phyloP scores from a whole-genome alignment of 169 alveolate species.

The Perkinsus olseni region DNA sequence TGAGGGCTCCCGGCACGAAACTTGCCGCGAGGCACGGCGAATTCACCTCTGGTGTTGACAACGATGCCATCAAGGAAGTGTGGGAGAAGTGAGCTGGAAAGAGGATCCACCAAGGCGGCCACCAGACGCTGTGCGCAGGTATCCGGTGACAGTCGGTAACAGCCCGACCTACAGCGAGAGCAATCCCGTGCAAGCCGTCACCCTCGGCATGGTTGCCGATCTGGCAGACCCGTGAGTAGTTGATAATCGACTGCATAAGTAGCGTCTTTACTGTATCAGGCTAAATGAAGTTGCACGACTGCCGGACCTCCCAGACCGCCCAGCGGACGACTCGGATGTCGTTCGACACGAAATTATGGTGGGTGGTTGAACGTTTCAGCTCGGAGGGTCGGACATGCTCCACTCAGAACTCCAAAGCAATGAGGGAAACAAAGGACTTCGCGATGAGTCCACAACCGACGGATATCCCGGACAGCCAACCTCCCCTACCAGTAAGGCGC shows the following conservation, averaged over 20 bases:
- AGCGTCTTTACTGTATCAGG: background rate
- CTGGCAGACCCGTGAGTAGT: background rate
- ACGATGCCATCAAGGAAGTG: background rate
- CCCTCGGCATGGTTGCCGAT: background rate
- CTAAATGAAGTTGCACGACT: background rate
- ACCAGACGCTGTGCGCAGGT: background rate
- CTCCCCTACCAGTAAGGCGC: background rate
- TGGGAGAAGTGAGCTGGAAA: background rate
- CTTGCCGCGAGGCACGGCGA: background rate
- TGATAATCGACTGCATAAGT: background rate
- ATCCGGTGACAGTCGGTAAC: background rate
- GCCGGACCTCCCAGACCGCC: background rate
- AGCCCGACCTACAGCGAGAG: background rate
- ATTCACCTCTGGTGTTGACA: background rate
- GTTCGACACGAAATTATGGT: background rate
- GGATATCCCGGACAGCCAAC: background rate
- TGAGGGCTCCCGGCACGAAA: background rate
- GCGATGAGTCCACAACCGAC: background rate
- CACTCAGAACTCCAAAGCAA: background rate
- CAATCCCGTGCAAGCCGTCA: background rate
- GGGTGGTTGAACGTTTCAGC: background rate
- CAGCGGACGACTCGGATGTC: background rate
- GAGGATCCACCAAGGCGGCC: background rate
- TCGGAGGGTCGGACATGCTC: background rate
- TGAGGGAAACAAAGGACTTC: background rate